Percentiles rank a stretch among this genome's conserved stretches.
These are phyloP conservation scores for Phlyctochytrium arcticum DNA, from an alignment of 192 early-diverging fungal species.

Conservation along the genomic window DNA sequence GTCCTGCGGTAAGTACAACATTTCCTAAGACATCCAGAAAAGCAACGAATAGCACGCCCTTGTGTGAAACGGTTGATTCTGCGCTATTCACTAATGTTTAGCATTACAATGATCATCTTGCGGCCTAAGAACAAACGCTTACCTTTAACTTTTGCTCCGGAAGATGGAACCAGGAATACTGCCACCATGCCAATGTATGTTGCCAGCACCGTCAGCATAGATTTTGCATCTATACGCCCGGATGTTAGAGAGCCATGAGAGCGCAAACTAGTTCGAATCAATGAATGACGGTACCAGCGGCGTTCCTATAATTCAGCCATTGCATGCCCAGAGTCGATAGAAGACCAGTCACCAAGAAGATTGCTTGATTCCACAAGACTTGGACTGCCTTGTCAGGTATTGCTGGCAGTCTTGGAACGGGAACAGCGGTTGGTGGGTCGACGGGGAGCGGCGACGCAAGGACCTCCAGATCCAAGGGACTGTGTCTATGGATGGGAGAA, in stretches of 20 bases:
- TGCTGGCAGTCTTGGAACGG: too few species aligned
- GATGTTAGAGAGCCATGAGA: too few species aligned
- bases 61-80: conserved; percentile 2
- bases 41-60: conserved; percentile 10
- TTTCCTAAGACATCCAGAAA: conserved; percentile 29
- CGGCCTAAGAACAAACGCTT: too few species aligned
- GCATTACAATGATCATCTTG: too few species aligned
- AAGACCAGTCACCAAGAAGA: conserved; percentile 31
- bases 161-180: conserved; percentile 17
- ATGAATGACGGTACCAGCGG: conserved; percentile 10
- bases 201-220: conserved; percentile 26
- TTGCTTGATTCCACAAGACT: not conserved
- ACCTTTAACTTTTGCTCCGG: too few species aligned
- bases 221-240: conserved; percentile 8
- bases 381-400: too few species aligned
- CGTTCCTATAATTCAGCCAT: conserved; percentile 27
- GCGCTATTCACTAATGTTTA: conserved; percentile 5
- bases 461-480: too few species aligned
- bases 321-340: conserved; percentile 29
- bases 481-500: too few species aligned
- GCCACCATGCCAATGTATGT: conserved; percentile 34
- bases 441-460: too few species aligned
- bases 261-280: too few species aligned
- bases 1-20: conserved; percentile 25
- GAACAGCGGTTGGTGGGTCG: too few species aligned